Evolutionary conservation across 345 rosid genomes (phyloP), one percentile per base, ranked within the genome.

Genomic region (Rhizophora mangle): DNA sequence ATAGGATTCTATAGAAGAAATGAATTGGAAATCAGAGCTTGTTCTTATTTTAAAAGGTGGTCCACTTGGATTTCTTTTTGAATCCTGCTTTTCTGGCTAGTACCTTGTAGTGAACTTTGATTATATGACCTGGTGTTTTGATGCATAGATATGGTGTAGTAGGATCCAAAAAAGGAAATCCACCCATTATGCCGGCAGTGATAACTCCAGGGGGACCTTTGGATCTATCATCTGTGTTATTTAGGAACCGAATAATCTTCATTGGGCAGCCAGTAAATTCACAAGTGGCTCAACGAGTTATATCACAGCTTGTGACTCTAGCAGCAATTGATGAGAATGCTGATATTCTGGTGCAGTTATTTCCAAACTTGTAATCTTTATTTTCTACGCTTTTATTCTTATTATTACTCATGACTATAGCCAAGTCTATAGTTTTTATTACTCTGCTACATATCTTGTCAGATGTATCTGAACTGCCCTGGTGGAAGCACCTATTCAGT

Each of bases 401-500:
- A 43, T 30, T 51, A 32, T 53, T 63, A 7, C 37, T 60, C 51
- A 36, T 24, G 20, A 64, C 16, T 46, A 20, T 27, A 70, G 66
- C 2, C 24, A 9, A 24, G 8, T 55, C 46, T 68, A 34, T 55
- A 18, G 39, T 62, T 71, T 62, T 61, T 67, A 34, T 74, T 63
- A 62, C 39, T 47, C 15, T 71, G 27, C 34, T 51, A 52, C 77
- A 30, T 62, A 57, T 66, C 64, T 62, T 72, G 65, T 66, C 86
- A 89, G 98, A 60, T 94, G 58, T 95, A 92, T 76, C 68, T 92
- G 78, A 95, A 95, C 80, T 86, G 96, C 70, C 97, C 97, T 0
- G 97, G 99, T 62, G 99, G 99, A 66, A 95, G 95, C 77, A 85
- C 87, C 6, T 89, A 90, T 82, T 86, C 96, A 3, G 91, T 92